phyloP scores from a whole-genome alignment of 257 asterid genomes.

The Sherardia arvensis region DNA sequence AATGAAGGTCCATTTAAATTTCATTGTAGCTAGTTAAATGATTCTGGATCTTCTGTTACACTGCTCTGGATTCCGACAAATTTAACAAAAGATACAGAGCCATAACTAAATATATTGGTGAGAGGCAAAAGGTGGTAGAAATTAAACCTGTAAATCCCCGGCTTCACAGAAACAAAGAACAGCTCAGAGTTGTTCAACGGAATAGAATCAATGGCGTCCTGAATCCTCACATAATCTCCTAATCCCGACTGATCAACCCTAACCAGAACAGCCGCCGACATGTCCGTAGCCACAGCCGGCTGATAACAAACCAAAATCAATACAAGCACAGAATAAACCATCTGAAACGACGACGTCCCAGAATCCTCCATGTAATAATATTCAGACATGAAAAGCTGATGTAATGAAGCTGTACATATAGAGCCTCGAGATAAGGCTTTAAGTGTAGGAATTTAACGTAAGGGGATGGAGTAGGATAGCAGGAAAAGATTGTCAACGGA shows the following conservation, averaged over 20 bases:
- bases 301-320: conserved; percentile 2
- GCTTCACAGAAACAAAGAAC: conserved; percentile 34
- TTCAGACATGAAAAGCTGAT: conserved; percentile 12
- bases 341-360: conserved; percentile 7
- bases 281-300: conserved; percentile 20
- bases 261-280: conserved; percentile 32
- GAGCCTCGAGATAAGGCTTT: conserved; percentile 14
- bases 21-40: no score
- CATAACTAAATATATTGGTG: no score
- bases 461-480: neutral
- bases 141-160: conserved; percentile 35
- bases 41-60: no score
- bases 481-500: conserved; percentile 15
- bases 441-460: neutral
- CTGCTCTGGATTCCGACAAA: no score
- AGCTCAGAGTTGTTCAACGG: conserved; percentile 31
- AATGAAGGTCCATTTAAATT: no score
- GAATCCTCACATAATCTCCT: conserved; percentile 32
- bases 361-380: conserved; percentile 24
- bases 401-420: conserved; percentile 11
- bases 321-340: conserved; percentile 3
- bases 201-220: conserved; percentile 42
- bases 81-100: neutral
- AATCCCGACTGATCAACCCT: conserved; percentile 40
- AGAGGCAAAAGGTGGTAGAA: neutral